Evolutionary conservation across 306 rosid species (phyloP).

Genomic region (Trichosanthes truncata): DNA sequence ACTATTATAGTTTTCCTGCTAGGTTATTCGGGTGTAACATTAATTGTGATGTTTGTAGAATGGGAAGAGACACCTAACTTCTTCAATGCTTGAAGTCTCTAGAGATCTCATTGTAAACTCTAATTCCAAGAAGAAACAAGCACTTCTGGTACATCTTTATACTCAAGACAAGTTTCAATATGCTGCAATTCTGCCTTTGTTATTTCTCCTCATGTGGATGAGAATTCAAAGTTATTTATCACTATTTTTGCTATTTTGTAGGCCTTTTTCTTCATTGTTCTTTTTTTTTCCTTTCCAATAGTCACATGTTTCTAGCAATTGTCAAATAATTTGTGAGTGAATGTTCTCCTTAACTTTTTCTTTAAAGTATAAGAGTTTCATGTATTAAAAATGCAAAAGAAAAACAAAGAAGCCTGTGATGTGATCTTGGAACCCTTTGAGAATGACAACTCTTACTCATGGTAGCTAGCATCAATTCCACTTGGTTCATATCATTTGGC

Average conservation of each 20-base stretch:
- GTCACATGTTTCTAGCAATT: background rate
- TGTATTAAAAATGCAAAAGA: too few species aligned
- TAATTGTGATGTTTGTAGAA: constrained; percentile 47
- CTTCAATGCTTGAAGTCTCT: constrained; percentile 89
- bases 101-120: constrained; percentile 94
- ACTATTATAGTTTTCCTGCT: background rate
- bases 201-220: background rate
- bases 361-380: too few species aligned
- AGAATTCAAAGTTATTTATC: background rate
- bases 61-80: constrained; percentile 90
- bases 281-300: background rate
- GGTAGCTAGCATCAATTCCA: too few species aligned
- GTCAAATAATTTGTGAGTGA: background rate
- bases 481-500: too few species aligned
- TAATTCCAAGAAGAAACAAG: constrained; percentile 81
- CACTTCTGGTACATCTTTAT: constrained; percentile 61
- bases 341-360: too few species aligned
- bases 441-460: too few species aligned
- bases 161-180: background rate
- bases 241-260: background rate
- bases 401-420: too few species aligned
- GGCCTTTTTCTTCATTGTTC: background rate
- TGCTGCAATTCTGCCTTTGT: constrained; percentile 1
- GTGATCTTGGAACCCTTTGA: too few species aligned
- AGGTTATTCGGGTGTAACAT: constrained; percentile 18